These are phyloP conservation scores for Clarireedia homoeocarpa DNA, from an alignment of 2,329 filamentous ascomycete species.

Conservation along the genomic window DNA sequence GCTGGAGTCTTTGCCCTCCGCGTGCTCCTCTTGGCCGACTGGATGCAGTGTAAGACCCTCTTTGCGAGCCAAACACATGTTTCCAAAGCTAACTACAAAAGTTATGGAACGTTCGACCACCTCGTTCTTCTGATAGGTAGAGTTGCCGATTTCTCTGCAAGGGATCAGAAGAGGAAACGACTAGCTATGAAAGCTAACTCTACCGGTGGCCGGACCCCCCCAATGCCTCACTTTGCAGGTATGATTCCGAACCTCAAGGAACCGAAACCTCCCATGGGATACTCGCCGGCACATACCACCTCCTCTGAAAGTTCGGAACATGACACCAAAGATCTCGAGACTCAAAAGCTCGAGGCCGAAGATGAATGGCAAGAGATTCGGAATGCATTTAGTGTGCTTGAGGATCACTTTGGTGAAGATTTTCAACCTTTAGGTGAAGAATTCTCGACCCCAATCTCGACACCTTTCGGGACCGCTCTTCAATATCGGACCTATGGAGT, in stretches of 20 bases:
- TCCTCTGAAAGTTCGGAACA: constrained; percentile 19
- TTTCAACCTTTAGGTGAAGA: constrained; percentile 71
- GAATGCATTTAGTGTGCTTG: constrained; percentile 60
- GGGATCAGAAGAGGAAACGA: constrained; percentile 72
- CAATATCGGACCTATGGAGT: constrained; percentile 85
- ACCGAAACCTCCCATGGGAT: constrained; percentile 27
- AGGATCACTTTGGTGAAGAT: constrained; percentile 58
- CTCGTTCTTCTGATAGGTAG: constrained; percentile 74
- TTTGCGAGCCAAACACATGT: not conserved
- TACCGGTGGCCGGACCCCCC: constrained; percentile 16
- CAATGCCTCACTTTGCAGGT: constrained; percentile 25
- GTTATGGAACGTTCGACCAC: constrained; percentile 87
- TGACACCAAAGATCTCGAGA: constrained; percentile 23
- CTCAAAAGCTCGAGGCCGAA: constrained; percentile 21
- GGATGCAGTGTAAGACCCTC: constrained; percentile 55
- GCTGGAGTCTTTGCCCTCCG: constrained; percentile 83
- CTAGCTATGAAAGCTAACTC: constrained; percentile 48
- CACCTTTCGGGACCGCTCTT: constrained; percentile 75
- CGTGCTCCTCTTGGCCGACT: constrained; percentile 69
- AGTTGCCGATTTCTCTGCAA: constrained; percentile 67
- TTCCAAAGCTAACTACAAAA: constrained; percentile 28
- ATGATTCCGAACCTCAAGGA: constrained; percentile 25
- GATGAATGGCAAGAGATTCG: constrained; percentile 72
- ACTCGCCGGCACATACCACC: constrained; percentile 13
- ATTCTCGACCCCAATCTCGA: constrained; percentile 49